These are phyloP conservation scores for Hapsidospora chrysogenum DNA, from an alignment of 495 filamentous ascomycete genomes.

Conservation along the genomic window DNA sequence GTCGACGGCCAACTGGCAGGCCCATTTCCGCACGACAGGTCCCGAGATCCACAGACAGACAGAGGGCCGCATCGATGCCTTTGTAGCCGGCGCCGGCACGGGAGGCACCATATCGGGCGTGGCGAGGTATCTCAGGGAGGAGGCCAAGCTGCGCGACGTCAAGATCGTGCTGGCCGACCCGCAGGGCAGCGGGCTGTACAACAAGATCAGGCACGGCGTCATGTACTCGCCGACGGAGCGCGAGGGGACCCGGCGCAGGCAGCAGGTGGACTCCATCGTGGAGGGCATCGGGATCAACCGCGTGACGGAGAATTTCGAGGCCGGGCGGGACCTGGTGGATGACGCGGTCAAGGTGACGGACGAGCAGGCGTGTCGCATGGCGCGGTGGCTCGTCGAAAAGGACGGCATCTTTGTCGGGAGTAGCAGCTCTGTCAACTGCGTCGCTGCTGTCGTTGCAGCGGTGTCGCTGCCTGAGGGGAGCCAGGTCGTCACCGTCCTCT, in stretches of 20 bases:
- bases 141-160: slow-evolving; percentile 28
- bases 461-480: slow-evolving; percentile 49
- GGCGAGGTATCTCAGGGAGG: slow-evolving; percentile 61
- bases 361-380: slow-evolving; percentile 82
- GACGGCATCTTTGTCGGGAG: slow-evolving; percentile 92
- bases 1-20: slow-evolving; percentile 66
- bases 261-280: slow-evolving; percentile 90
- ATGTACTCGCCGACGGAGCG: slow-evolving; percentile 83
- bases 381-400: slow-evolving; percentile 84
- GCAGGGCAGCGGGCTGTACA: slow-evolving; percentile 84
- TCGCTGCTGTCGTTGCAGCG: slow-evolving; percentile 72
- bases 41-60: slow-evolving; percentile 80
- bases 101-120: slow-evolving; percentile 88
- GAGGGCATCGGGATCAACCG: slow-evolving; percentile 94
- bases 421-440: slow-evolving; percentile 89
- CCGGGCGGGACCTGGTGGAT: slow-evolving; percentile 65
- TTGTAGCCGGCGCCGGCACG: slow-evolving; percentile 89
- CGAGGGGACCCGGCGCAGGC: slow-evolving; percentile 74
- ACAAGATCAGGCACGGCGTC: slow-evolving; percentile 77
- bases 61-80: slow-evolving; percentile 62
- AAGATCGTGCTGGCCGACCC: slow-evolving; percentile 81
- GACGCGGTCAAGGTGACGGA: slow-evolving; percentile 88
- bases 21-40: slow-evolving; percentile 69
- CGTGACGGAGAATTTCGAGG: slow-evolving; percentile 81
- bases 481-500: slow-evolving; percentile 77